Evolutionary conservation across 495 filamentous ascomycete genomes (phyloP).

Genomic region (Pyronema omphalodes): DNA sequence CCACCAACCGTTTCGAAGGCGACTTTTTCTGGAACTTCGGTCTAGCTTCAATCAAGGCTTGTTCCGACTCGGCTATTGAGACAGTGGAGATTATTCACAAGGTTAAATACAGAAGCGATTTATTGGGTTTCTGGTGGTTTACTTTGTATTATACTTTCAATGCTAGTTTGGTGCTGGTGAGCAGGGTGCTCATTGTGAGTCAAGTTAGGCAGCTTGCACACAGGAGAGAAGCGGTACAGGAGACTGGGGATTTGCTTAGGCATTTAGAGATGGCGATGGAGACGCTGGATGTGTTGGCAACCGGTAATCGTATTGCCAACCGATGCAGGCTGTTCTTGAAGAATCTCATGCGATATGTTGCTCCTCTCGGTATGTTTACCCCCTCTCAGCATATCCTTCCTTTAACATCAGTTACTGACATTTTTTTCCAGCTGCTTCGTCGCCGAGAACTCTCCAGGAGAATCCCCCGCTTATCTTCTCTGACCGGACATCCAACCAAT

Average conservation of each 20-base stretch:
- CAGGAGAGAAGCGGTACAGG: constrained; percentile 13
- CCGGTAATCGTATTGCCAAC: constrained; percentile 28
- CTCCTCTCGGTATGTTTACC: constrained; percentile 14
- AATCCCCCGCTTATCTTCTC: constrained; percentile 3
- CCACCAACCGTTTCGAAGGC: constrained; percentile 22
- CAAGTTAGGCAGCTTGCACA: constrained; percentile 19
- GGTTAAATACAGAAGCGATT: constrained; percentile 22
- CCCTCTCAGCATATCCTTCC: neutral
- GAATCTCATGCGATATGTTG: constrained; percentile 24
- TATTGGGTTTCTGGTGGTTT: constrained; percentile 30
- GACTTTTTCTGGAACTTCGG: constrained; percentile 26
- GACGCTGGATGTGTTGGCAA: constrained; percentile 26
- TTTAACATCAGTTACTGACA: neutral
- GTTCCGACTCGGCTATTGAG: constrained; percentile 26
- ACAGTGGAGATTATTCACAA: constrained; percentile 27
- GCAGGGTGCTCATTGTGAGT: constrained; percentile 16
- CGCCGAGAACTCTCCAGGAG: constrained; percentile 5
- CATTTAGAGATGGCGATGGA: constrained; percentile 25
- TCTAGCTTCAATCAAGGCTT: constrained; percentile 26
- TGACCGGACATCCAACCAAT: neutral
- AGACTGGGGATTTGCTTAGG: constrained; percentile 14
- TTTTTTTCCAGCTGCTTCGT: constrained; percentile 4
- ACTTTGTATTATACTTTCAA: constrained; percentile 32
- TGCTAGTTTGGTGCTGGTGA: constrained; percentile 27
- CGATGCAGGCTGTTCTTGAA: constrained; percentile 27